phyloP scores from a whole-genome alignment of 345 rosid species.

The Linum tenue region DNA sequence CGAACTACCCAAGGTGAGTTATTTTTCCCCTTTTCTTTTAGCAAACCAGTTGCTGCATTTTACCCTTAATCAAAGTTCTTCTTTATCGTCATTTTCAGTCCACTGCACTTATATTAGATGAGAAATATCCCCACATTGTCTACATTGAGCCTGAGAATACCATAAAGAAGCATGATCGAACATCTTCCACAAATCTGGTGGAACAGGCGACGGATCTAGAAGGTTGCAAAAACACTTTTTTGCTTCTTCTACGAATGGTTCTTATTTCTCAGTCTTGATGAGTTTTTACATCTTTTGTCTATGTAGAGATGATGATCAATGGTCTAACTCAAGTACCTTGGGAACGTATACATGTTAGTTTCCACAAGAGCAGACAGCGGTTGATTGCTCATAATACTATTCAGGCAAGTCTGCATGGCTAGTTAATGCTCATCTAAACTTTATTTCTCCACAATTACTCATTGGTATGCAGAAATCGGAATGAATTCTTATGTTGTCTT shows the following conservation, averaged over 20 bases:
- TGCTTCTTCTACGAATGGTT: neutral
- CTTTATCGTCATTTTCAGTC: conserved; percentile 41
- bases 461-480: neutral
- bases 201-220: conserved; percentile 49
- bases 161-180: conserved; percentile 15
- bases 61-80: conserved; percentile 1
- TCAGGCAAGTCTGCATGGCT: conserved; percentile 45
- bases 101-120: conserved; percentile 46
- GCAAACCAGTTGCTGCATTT: neutral
- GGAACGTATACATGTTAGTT: conserved; percentile 93
- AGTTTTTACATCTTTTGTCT: neutral
- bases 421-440: neutral
- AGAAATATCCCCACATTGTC: conserved; percentile 77
- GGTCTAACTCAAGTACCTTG: conserved; percentile 74
- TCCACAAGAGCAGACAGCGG: conserved; percentile 72
- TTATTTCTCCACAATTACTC: neutral
- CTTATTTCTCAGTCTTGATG: neutral
- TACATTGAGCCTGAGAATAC: conserved; percentile 34
- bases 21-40: neutral
- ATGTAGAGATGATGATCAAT: conserved; percentile 71
- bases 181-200: conserved; percentile 21
- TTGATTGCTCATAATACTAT: conserved; percentile 75
- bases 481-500: neutral
- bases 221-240: conserved; percentile 33
- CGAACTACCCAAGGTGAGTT: conserved; percentile 72